Evolutionary conservation across 1,284 basidiomycete genomes (phyloP).

Genomic region (Apiotrichum montevideense): DNA sequence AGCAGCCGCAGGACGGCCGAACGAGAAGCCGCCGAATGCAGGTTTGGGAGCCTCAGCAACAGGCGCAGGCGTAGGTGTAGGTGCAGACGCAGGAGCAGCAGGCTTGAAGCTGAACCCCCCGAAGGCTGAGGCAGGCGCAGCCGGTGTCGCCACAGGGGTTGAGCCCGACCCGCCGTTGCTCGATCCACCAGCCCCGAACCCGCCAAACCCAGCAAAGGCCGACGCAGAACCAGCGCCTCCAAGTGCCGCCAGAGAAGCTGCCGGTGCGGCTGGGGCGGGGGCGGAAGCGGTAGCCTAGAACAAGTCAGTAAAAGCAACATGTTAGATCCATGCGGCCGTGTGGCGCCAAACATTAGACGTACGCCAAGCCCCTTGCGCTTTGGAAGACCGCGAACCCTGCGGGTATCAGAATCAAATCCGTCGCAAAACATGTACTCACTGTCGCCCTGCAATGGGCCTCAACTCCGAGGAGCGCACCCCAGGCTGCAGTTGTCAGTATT

Average conservation of each 20-base stretch:
- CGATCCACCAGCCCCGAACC: neutral
- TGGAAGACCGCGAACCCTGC: constrained; percentile 47
- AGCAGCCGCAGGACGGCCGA: constrained; percentile 4
- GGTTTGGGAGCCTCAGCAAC: constrained; percentile 13
- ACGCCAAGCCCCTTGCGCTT: constrained; percentile 34
- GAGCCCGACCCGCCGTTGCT: neutral
- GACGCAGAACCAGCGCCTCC: neutral
- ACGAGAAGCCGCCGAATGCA: constrained; percentile 26
- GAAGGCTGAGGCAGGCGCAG: constrained; percentile 4
- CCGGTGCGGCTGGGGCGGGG: neutral
- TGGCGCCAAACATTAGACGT: neutral
- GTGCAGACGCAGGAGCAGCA: neutral
- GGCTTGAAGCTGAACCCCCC: constrained; percentile 21
- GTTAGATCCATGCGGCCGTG: neutral
- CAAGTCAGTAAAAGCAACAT: neutral
- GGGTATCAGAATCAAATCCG: neutral
- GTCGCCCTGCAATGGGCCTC: constrained; percentile 33
- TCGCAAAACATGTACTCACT: constrained; percentile 22
- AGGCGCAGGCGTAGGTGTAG: constrained; percentile 7
- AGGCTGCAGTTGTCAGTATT: constrained; percentile 25
- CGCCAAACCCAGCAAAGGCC: neutral
- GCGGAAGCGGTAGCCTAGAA: neutral
- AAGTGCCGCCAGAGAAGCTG: neutral
- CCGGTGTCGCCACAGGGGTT: constrained; percentile 3
- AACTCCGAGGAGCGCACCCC: constrained; percentile 28